Conservation (phyloP, 1,284 basidiomycete genomes). For the Puccinia polysora region DNA sequence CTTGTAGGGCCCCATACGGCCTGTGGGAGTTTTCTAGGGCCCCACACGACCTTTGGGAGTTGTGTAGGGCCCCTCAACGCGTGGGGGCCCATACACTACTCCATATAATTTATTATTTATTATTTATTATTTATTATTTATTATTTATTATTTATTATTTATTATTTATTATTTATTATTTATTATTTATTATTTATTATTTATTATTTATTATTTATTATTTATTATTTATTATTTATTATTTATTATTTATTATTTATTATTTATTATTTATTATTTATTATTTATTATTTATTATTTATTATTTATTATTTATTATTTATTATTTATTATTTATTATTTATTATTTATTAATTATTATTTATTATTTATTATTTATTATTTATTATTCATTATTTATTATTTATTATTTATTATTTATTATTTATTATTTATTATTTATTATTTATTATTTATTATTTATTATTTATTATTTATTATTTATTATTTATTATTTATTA, state of each 20-base stretch:
- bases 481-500: neutral
- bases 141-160: slow-evolving; percentile 4
- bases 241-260: slow-evolving; percentile 4
- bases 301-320: slow-evolving; percentile 4
- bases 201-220: slow-evolving; percentile 4
- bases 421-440: neutral
- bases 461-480: neutral
- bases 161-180: slow-evolving; percentile 4
- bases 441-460: neutral
- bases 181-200: slow-evolving; percentile 4
- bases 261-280: slow-evolving; percentile 4
- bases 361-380: slow-evolving; percentile 4
- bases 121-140: slow-evolving; percentile 4
- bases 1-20: no score
- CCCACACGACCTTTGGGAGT: no score
- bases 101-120: no score
- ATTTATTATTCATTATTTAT: no score
- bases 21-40: no score
- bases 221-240: slow-evolving; percentile 4
- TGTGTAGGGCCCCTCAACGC: no score
- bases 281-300: slow-evolving; percentile 4
- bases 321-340: slow-evolving; percentile 4
- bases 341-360: slow-evolving; percentile 1
- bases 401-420: neutral
- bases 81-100: no score